A percentile compares a stretch with the other conserved stretches of the same genome.
These are phyloP conservation scores for Ascochyta clinopodiicola DNA, from an alignment of 2,329 filamentous ascomycete genomes.

Conservation along the genomic window DNA sequence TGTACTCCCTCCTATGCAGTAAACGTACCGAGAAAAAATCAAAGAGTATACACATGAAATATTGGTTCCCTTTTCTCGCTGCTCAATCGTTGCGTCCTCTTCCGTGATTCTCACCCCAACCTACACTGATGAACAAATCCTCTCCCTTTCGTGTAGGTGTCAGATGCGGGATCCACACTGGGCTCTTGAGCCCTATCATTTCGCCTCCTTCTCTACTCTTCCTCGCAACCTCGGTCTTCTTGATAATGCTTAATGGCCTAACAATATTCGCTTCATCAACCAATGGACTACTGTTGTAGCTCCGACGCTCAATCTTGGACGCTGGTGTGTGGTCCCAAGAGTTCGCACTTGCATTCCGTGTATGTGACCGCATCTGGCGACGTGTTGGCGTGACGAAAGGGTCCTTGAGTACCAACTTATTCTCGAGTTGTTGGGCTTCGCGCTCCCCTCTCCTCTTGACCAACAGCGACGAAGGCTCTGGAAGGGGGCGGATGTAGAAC, in stretches of 20 bases:
- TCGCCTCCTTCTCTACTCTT: constrained; percentile 19
- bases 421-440: constrained; percentile 46
- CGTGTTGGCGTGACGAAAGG: constrained; percentile 39
- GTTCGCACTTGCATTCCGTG: constrained; percentile 21
- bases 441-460: constrained; percentile 46
- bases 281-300: constrained; percentile 29
- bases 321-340: constrained; percentile 28
- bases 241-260: constrained; percentile 34
- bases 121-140: constrained; percentile 63
- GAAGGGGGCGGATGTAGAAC: constrained; percentile 6
- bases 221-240: constrained; percentile 4
- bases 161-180: constrained; percentile 68
- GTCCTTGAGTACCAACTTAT: constrained; percentile 22
- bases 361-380: constrained; percentile 28
- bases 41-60: constrained; percentile 7
- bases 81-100: neutral
- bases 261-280: constrained; percentile 32
- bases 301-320: constrained; percentile 26
- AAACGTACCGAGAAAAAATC: neutral
- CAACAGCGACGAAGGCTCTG: constrained; percentile 40
- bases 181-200: constrained; percentile 46
- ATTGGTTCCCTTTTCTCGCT: neutral
- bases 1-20: neutral
- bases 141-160: constrained; percentile 72
- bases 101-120: constrained; percentile 18